These are phyloP conservation scores for Tricholoma sp. DNA, from an alignment of 768 basidiomycete genomes.

Conservation along the genomic window DNA sequence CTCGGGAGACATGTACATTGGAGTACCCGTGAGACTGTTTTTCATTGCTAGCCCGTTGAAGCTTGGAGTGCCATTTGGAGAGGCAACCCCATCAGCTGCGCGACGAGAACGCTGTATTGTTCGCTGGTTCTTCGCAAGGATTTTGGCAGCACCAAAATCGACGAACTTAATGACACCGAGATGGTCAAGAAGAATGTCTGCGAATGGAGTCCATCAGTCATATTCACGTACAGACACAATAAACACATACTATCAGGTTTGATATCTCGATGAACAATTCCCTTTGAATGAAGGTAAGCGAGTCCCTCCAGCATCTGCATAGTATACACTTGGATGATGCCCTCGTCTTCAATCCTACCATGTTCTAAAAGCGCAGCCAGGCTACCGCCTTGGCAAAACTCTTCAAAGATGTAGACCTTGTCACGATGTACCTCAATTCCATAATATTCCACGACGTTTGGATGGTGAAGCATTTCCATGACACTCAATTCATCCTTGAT, in stretches of 20 bases:
- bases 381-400: constrained; percentile 96
- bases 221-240: neutral
- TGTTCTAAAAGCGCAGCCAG: constrained; percentile 84
- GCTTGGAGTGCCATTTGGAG: constrained; percentile 25
- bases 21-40: constrained; percentile 92
- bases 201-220: constrained; percentile 4
- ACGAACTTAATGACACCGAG: constrained; percentile 93
- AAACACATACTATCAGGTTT: constrained; percentile 90
- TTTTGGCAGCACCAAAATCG: constrained; percentile 96
- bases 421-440: constrained; percentile 99
- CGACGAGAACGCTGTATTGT: constrained; percentile 75
- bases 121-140: constrained; percentile 85
- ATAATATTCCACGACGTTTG: constrained; percentile 97
- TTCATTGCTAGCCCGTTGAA: constrained; percentile 51
- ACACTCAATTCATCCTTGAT: constrained; percentile 95
- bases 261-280: constrained; percentile 93
- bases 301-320: constrained; percentile 96
- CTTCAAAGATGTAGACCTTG: constrained; percentile 98
- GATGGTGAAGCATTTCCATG: constrained; percentile 97
- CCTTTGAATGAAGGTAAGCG: constrained; percentile 87
- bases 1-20: constrained; percentile 99
- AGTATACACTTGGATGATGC: constrained; percentile 91
- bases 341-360: constrained; percentile 94
- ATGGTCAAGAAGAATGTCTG: constrained; percentile 91
- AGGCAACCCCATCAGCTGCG: constrained; percentile 33